These are phyloP conservation scores for Staphylotrichum tortipilum DNA, from an alignment of 495 filamentous ascomycete species.

Conservation along the genomic window DNA sequence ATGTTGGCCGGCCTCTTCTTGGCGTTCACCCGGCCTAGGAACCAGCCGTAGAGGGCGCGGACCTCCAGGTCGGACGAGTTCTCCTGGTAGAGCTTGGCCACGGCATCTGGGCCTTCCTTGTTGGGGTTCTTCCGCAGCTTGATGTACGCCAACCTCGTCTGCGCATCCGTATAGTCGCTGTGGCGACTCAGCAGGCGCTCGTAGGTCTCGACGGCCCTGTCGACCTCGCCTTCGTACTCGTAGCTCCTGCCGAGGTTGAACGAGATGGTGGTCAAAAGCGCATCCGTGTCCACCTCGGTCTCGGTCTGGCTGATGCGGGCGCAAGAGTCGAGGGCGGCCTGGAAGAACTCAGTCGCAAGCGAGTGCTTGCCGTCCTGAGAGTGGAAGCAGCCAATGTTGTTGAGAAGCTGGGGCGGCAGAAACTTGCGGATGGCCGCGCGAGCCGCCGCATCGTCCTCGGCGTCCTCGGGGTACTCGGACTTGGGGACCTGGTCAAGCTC, in stretches of 20 bases:
- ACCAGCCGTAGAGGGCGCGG: slow-evolving; percentile 88
- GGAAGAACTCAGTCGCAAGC: slow-evolving; percentile 75
- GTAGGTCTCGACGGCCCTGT: slow-evolving; percentile 81
- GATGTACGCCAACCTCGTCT: slow-evolving; percentile 80
- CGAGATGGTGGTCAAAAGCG: slow-evolving; percentile 83
- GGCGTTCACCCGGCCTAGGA: slow-evolving; percentile 62
- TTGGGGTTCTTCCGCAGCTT: slow-evolving; percentile 71
- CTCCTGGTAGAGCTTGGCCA: slow-evolving; percentile 70
- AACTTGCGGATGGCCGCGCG: slow-evolving; percentile 57
- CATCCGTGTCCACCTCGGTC: slow-evolving; percentile 68
- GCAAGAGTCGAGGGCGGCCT: slow-evolving; percentile 79
- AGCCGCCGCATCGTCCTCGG: slow-evolving; percentile 49
- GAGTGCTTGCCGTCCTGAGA: slow-evolving; percentile 78
- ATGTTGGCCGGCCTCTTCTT: slow-evolving; percentile 73
- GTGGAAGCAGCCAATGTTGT: slow-evolving; percentile 94
- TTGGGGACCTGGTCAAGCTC: slow-evolving; percentile 66
- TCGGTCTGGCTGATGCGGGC: slow-evolving; percentile 62
- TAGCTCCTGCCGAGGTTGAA: slow-evolving; percentile 97
- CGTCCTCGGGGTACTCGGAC: slow-evolving; percentile 56
- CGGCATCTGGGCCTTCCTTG: slow-evolving; percentile 76
- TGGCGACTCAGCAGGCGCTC: slow-evolving; percentile 75
- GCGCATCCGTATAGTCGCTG: slow-evolving; percentile 83
- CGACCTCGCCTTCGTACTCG: slow-evolving; percentile 69
- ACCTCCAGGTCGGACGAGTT: slow-evolving; percentile 81
- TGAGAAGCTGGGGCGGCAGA: slow-evolving; percentile 82